A percentile compares a stretch with the other conserved stretches of the same genome.
Evolutionary conservation across 75 land plant genomes (phyloP).

Genomic region (Azolla pinnata): DNA sequence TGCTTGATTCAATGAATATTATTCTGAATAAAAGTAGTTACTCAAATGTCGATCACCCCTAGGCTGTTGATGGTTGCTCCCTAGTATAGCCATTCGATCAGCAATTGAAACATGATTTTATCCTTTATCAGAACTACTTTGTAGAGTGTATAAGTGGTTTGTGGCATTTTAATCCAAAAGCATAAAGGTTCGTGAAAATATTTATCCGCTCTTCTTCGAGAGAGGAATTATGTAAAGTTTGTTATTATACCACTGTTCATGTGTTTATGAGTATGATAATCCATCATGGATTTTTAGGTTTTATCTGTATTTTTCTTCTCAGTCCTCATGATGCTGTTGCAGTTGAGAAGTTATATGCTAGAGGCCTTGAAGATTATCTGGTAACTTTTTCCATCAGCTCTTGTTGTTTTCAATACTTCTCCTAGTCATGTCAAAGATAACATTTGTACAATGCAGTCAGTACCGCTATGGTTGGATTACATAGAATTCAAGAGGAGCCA

Average conservation of each 20-base stretch:
- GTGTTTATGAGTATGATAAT: neutral
- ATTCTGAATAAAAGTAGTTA: no score
- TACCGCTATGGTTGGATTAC: slow-evolving; percentile 85
- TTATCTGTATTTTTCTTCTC: slow-evolving; percentile 8
- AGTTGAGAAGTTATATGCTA: slow-evolving; percentile 71
- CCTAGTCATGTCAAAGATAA: neutral
- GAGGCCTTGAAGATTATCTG: slow-evolving; percentile 76
- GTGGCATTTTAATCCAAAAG: no score
- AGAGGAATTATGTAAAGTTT: neutral
- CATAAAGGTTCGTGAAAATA: no score
- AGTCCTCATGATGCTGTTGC: slow-evolving; percentile 42
- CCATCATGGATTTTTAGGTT: neutral
- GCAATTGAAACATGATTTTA: no score
- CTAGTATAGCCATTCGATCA: no score
- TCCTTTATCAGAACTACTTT: no score
- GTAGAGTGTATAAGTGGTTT: no score
- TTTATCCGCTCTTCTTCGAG: no score
- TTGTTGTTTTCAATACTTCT: slow-evolving; percentile 2
- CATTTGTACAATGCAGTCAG: slow-evolving; percentile 45
- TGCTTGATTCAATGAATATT: no score
- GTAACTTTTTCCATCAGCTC: slow-evolving; percentile 27
- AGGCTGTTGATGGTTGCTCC: no score
- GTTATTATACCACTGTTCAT: neutral
- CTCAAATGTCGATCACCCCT: no score
- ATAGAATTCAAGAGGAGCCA: slow-evolving; percentile 62